Percentiles rank a stretch among this genome's conserved stretches.
Evolutionary conservation across 2,329 filamentous ascomycete genomes (phyloP).

Genomic region (Microsporum canis): DNA sequence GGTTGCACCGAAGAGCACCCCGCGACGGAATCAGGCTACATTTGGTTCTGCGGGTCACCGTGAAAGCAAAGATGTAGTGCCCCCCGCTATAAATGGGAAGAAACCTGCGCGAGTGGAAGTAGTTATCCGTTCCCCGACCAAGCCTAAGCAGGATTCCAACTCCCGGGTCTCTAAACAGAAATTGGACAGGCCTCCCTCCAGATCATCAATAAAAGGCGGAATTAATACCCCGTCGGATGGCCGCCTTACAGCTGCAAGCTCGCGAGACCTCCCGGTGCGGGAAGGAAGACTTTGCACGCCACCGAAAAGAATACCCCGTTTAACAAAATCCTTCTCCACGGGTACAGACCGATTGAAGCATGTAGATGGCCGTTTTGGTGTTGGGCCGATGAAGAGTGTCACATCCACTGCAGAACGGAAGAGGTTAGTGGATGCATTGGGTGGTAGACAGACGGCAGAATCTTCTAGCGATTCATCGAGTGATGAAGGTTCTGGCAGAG

Average conservation of each 20-base stretch:
- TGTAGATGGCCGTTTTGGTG: neutral
- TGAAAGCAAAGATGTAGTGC: neutral
- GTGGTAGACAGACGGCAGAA: neutral
- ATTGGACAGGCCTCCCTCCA: neutral
- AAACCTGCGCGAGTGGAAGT: neutral
- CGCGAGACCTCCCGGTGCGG: conserved; percentile 1
- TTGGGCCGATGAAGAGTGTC: neutral
- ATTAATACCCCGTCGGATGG: neutral
- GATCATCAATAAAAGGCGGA: neutral
- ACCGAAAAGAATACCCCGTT: conserved; percentile 6
- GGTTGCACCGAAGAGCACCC: neutral
- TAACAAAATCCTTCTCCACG: conserved; percentile 8
- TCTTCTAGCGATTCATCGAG: conserved; percentile 2
- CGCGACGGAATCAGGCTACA: neutral
- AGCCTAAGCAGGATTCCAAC: neutral
- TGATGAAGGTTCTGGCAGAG: conserved; percentile 1
- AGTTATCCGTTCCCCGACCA: neutral
- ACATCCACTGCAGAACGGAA: conserved; percentile 19
- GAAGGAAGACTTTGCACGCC: conserved; percentile 2
- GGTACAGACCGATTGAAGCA: conserved; percentile 3
- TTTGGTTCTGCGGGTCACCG: neutral
- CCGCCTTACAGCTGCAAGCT: neutral
- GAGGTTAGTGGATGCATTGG: conserved; percentile 27
- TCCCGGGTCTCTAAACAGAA: neutral
- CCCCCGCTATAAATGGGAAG: neutral